phyloP scores from a whole-genome alignment of 2,329 filamentous ascomycete species.

The Penicillium sp. region DNA sequence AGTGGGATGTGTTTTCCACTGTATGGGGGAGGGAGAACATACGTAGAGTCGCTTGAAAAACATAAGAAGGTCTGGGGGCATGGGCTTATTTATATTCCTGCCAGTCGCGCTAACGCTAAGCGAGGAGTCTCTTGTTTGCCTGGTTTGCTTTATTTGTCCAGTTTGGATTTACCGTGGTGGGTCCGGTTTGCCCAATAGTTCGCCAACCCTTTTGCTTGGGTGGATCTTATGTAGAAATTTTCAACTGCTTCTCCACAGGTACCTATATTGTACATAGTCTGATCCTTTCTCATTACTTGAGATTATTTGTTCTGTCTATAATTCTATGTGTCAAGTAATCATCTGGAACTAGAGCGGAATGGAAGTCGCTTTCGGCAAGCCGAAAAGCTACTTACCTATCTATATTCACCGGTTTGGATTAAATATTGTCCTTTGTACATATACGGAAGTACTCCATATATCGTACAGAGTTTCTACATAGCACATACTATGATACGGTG shows the following conservation, averaged over 20 bases:
- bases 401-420: not conserved
- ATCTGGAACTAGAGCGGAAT: not conserved
- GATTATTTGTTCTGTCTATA: too few relatives aligned
- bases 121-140: slow-evolving; percentile 24
- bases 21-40: slow-evolving; percentile 30
- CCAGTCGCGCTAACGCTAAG: slow-evolving; percentile 25
- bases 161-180: not conserved
- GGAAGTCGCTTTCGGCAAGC: not conserved
- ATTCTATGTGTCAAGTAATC: not conserved
- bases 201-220: not conserved
- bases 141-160: not conserved
- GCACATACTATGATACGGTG: too few relatives aligned
- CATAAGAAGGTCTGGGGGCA: slow-evolving; percentile 26
- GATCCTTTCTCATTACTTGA: not conserved
- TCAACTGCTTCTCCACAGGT: not conserved
- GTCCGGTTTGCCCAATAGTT: not conserved
- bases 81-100: slow-evolving; percentile 28
- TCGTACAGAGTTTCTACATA: too few relatives aligned
- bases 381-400: not conserved
- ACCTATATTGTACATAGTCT: not conserved
- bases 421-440: too few relatives aligned
- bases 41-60: slow-evolving; percentile 47
- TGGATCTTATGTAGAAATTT: not conserved
- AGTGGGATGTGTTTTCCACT: slow-evolving; percentile 11
- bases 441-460: too few relatives aligned